A percentile compares a stretch with the other conserved stretches of the same genome.
These are phyloP conservation scores for Pythium guiyangense DNA, from an alignment of 352 stramenopile species.

Conservation along the genomic window DNA sequence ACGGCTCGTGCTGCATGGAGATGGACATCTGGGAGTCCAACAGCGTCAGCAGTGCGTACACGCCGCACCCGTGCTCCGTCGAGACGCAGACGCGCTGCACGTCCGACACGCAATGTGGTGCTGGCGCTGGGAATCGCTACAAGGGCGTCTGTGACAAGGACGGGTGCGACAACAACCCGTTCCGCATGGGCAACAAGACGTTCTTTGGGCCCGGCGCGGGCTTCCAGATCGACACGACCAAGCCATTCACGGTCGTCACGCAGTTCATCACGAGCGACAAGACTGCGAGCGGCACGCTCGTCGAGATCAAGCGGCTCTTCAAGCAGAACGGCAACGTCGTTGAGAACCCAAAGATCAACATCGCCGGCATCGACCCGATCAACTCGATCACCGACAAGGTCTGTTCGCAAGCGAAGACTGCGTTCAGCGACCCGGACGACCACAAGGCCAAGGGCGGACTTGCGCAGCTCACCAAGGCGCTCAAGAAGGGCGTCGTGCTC, in stretches of 20 bases:
- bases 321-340: slow-evolving; percentile 53
- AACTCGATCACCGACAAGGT: slow-evolving; percentile 46
- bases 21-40: slow-evolving; percentile 70
- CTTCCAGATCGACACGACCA: too few relatives aligned
- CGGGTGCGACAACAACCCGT: too few relatives aligned
- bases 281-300: too few relatives aligned
- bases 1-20: slow-evolving; percentile 65
- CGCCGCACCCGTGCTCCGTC: slow-evolving; percentile 46
- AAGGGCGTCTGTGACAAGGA: slow-evolving; percentile 76
- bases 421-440: slow-evolving; percentile 48
- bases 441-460: slow-evolving; percentile 47
- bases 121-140: slow-evolving; percentile 42
- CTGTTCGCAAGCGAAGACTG: slow-evolving; percentile 38
- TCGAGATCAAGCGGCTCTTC: slow-evolving; percentile 64
- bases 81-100: slow-evolving; percentile 22
- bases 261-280: too few relatives aligned
- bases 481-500: slow-evolving; percentile 55
- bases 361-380: slow-evolving; percentile 19
- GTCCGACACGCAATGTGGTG: slow-evolving; percentile 41
- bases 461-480: slow-evolving; percentile 46
- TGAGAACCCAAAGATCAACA: slow-evolving; percentile 23
- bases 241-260: too few relatives aligned
- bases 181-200: too few relatives aligned
- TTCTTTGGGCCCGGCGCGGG: too few relatives aligned
- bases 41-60: slow-evolving; percentile 50